Conservation (phyloP, 2,329 filamentous ascomycete species). For the Arthrobotrys conoides region DNA sequence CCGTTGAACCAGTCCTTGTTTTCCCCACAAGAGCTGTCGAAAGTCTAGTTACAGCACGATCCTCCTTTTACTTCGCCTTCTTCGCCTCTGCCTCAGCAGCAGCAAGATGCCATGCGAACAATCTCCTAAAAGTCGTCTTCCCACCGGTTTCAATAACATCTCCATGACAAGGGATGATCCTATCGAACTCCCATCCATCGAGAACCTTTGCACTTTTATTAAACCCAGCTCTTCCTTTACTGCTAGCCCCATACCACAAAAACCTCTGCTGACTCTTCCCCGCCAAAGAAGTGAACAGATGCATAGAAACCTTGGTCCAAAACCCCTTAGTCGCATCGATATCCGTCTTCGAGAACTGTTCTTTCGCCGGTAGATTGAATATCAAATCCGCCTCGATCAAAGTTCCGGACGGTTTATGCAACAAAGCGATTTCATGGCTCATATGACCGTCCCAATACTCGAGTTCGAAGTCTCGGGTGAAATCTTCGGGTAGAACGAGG, state of each 20-base stretch:
- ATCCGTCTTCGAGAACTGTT: slow-evolving; percentile 80
- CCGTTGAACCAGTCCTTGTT: neutral
- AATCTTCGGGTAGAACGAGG: slow-evolving; percentile 78
- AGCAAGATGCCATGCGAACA: slow-evolving; percentile 71
- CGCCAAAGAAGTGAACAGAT: slow-evolving; percentile 74
- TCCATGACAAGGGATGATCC: slow-evolving; percentile 91
- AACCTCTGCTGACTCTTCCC: slow-evolving; percentile 83
- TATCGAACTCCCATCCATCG: slow-evolving; percentile 84
- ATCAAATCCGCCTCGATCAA: slow-evolving; percentile 91
- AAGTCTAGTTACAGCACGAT: neutral
- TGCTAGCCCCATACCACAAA: slow-evolving; percentile 78
- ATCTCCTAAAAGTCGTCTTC: slow-evolving; percentile 81
- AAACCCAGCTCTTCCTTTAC: slow-evolving; percentile 76
- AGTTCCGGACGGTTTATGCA: slow-evolving; percentile 79
- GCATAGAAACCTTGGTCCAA: slow-evolving; percentile 73
- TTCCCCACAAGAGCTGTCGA: neutral
- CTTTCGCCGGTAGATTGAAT: slow-evolving; percentile 89
- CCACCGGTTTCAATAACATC: slow-evolving; percentile 83
- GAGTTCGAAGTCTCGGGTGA: slow-evolving; percentile 86
- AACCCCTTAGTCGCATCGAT: slow-evolving; percentile 73
- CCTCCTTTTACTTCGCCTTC: slow-evolving; percentile 8
- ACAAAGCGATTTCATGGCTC: slow-evolving; percentile 90
- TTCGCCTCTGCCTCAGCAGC: slow-evolving; percentile 46
- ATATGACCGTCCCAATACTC: slow-evolving; percentile 85
- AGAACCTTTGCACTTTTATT: slow-evolving; percentile 79